Conservation (phyloP, 768 basidiomycete genomes). For the Leucosporidium scottii region DNA sequence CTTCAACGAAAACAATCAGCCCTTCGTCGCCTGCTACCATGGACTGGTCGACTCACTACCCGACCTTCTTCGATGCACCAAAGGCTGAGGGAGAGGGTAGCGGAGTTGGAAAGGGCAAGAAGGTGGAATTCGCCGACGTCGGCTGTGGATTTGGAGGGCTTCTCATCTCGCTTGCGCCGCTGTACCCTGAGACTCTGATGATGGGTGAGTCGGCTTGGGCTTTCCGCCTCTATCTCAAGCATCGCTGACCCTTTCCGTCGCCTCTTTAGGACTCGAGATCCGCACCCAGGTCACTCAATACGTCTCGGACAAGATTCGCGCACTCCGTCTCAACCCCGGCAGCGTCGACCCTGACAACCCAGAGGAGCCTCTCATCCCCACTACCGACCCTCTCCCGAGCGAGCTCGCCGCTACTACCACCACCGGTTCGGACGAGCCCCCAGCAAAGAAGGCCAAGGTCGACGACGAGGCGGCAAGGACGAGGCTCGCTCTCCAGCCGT, state of each 20-base stretch:
- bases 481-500: conserved; percentile 21
- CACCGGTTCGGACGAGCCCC: conserved; percentile 5
- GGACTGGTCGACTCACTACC: conserved; percentile 79
- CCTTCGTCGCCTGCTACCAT: conserved; percentile 66
- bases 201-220: conserved; percentile 57
- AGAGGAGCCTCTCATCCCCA: not conserved
- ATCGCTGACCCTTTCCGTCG: not conserved
- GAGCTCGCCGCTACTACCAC: conserved; percentile 11
- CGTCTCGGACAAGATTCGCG: conserved; percentile 85
- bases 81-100: conserved; percentile 11
- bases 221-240: not conserved
- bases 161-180: conserved; percentile 74
- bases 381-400: not conserved
- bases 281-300: conserved; percentile 93
- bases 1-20: conserved; percentile 31
- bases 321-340: conserved; percentile 58
- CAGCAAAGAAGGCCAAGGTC: not conserved
- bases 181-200: conserved; percentile 87
- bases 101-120: conserved; percentile 48
- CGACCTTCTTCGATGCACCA: conserved; percentile 50
- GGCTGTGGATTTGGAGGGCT: conserved; percentile 98
- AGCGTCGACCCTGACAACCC: conserved; percentile 32
- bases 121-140: conserved; percentile 90
- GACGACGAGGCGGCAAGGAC: not conserved
- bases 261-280: conserved; percentile 78